Conservation (phyloP, 768 basidiomycete genomes). For the Boletus vermiculosoides region DNA sequence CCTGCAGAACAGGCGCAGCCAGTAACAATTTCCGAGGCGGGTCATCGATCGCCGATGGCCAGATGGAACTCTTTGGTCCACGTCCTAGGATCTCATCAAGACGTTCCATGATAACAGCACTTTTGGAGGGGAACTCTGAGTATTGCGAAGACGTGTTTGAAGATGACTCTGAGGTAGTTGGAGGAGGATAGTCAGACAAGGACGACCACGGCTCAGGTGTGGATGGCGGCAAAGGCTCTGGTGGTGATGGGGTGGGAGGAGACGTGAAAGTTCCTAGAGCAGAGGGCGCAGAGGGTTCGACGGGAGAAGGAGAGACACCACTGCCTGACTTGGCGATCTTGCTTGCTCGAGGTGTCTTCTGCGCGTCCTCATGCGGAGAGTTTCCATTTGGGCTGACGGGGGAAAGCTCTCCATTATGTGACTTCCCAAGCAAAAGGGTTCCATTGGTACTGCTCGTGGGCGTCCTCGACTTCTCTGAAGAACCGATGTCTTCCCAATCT, state of each 20-base stretch:
- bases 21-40: slow-evolving; percentile 85
- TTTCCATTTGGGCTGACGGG: slow-evolving; percentile 30
- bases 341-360: slow-evolving; percentile 36
- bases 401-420: slow-evolving; percentile 30
- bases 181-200: slow-evolving; percentile 65
- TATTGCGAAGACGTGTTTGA: slow-evolving; percentile 72
- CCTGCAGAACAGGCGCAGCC: slow-evolving; percentile 86
- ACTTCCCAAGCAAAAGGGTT: slow-evolving; percentile 28
- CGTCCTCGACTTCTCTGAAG: slow-evolving; percentile 43
- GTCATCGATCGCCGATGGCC: slow-evolving; percentile 71
- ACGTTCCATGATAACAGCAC: slow-evolving; percentile 58
- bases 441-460: slow-evolving; percentile 48
- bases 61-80: slow-evolving; percentile 55
- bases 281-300: slow-evolving; percentile 19
- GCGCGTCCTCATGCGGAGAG: slow-evolving; percentile 28
- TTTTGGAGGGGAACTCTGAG: slow-evolving; percentile 48
- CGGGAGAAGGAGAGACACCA: slow-evolving; percentile 17
- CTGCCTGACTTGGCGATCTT: slow-evolving; percentile 33
- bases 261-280: slow-evolving; percentile 32
- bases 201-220: slow-evolving; percentile 82
- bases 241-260: slow-evolving; percentile 45
- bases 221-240: slow-evolving; percentile 58
- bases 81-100: slow-evolving; percentile 70
- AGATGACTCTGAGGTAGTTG: slow-evolving; percentile 72
- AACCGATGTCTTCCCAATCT: slow-evolving; percentile 67